Base-by-base conservation (phyloP, 495 filamentous ascomycete genomes). In the Xylaria telfairii region DNA sequence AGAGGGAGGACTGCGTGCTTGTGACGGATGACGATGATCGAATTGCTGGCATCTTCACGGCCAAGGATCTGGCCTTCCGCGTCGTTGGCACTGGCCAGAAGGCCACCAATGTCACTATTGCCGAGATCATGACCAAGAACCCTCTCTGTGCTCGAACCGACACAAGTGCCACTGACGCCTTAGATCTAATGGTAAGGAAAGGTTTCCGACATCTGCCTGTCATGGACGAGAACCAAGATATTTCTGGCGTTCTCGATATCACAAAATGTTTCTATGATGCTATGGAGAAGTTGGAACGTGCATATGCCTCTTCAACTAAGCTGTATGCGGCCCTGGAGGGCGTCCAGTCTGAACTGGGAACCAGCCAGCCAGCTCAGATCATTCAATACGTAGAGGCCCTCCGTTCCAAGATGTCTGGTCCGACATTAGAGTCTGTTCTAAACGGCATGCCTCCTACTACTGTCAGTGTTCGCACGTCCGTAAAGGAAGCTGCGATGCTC, bases 181-280 rank as follows among this genome's bases (percentile, higher is more conserved):
- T 99, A 70, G 95, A 99, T 78, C 86, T 99, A 61, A 99, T 99
- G 96, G 96, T 99, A 60, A 87, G 94, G 68, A 99, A 98, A 82
- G 96, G 96, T 17, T 99, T 99, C 85, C 88, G 96, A 75, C 96
- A 99, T 88, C 81, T 99, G 71, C 96, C 96, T 3, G 96, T 99
- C 54, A 99, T 99, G 96, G 96, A 99, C 80, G 96, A 99, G 86
- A 97, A 98, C 81, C 95, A 98, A 79, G 94, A 99, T 78, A 99
- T 99, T 68, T 97, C 95, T 21, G 96, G 96, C 83, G 94, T 99
- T 71, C 86, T 99, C 56, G 96, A 99, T 85, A 99, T 99, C 77
- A 99, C 96, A 34, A 99, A 98, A 82, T 99, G 96, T 83, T 99
- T 99, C 83, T 99, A 99, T 80, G 96, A 99, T 84, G 96, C 96